Conservation (phyloP, 2,329 filamentous ascomycete genomes). For the Tympanopsis confertula region DNA sequence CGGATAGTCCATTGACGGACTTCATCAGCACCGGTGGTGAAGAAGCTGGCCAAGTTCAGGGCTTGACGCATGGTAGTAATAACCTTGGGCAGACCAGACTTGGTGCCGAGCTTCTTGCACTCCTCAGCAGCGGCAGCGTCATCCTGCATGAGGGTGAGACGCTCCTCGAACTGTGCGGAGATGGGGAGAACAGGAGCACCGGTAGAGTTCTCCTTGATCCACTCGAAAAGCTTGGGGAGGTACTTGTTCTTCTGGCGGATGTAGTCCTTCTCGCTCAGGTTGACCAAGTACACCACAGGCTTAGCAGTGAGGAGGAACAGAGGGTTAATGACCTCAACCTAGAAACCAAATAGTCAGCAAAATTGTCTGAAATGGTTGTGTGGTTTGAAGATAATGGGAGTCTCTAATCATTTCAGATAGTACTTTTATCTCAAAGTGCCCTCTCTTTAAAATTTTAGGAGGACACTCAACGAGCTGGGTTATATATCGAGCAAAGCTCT, state of each 20-base stretch:
- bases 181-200: constrained; percentile 89
- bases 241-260: constrained; percentile 99
- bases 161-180: constrained; percentile 86
- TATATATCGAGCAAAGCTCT: constrained; percentile 89
- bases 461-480: constrained; percentile 99
- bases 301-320: constrained; percentile 91
- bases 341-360: constrained; percentile 8
- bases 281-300: constrained; percentile 92
- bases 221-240: constrained; percentile 81
- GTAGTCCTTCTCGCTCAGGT: constrained; percentile 93
- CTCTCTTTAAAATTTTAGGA: constrained; percentile 63
- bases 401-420: constrained; percentile 44
- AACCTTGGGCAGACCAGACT: constrained; percentile 84
- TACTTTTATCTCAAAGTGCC: constrained; percentile 75
- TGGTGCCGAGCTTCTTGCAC: constrained; percentile 75
- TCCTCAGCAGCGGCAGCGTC: constrained; percentile 73
- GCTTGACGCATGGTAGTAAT: constrained; percentile 86
- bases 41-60: constrained; percentile 86
- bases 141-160: constrained; percentile 67
- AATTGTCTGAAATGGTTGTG: constrained; percentile 4
- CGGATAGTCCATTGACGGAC: constrained; percentile 97
- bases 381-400: constrained; percentile 13
- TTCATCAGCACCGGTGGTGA: constrained; percentile 91
- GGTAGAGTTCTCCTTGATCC: constrained; percentile 81
- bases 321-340: constrained; percentile 97